Conservation (phyloP, 345 rosid species). For the Leavenworthia alabamica region DNA sequence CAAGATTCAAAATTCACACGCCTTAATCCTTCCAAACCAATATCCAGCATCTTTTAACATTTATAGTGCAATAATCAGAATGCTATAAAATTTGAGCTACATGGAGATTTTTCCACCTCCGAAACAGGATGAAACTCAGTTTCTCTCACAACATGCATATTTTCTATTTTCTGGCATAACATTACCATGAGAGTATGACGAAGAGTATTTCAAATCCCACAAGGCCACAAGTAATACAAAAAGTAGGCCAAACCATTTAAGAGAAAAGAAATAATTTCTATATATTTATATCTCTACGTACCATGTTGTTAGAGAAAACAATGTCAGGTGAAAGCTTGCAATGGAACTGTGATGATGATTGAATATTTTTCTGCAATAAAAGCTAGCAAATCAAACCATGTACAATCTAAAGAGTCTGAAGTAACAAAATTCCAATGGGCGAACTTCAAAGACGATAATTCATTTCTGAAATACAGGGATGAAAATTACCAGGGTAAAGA, state of each 20-base stretch:
- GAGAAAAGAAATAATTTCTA: not conserved
- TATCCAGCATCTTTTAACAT: constrained; percentile 9
- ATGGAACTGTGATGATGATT: constrained; percentile 55
- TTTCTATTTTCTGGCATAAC: not conserved
- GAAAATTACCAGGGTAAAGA: constrained; percentile 75
- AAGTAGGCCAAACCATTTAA: not conserved
- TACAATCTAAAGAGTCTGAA: not conserved
- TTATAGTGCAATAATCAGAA: not conserved
- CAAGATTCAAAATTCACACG: not conserved
- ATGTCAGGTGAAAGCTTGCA: constrained; percentile 60
- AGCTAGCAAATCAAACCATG: constrained; percentile 9
- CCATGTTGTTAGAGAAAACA: constrained; percentile 68
- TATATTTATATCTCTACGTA: constrained; percentile 25
- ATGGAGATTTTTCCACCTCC: not conserved
- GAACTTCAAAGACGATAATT: not conserved
- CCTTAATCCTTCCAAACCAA: not conserved
- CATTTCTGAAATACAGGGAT: constrained; percentile 30
- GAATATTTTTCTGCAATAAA: constrained; percentile 51
- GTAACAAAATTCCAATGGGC: not conserved
- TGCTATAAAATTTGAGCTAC: not conserved
- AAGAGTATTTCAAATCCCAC: not conserved
- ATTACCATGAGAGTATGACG: not conserved
- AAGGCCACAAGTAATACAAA: not conserved
- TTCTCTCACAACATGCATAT: constrained; percentile 9
- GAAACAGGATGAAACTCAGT: not conserved